phyloP scores from a whole-genome alignment of 2,329 filamentous ascomycete species.

The Thielaviopsis musarum region DNA sequence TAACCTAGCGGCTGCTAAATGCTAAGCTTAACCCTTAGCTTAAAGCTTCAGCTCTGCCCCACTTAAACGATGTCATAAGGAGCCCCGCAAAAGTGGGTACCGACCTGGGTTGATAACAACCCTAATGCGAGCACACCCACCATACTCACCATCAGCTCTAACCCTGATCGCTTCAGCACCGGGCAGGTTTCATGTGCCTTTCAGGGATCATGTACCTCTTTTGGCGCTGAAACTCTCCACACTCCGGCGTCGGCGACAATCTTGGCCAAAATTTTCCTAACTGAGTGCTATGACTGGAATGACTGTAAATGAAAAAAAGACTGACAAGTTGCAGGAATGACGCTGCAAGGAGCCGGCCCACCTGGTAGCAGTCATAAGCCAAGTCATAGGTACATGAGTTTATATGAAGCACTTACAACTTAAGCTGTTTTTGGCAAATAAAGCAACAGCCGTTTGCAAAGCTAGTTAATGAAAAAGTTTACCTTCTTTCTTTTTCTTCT shows the following conservation, averaged over 20 bases:
- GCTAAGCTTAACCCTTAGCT: not conserved
- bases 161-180: not conserved
- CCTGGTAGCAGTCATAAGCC: not conserved
- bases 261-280: not conserved
- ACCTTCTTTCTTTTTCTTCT: not conserved
- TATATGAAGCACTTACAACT: conserved; percentile 3
- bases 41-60: not conserved
- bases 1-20: not conserved
- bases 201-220: not conserved
- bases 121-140: not conserved
- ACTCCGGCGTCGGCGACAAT: not conserved
- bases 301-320: not conserved
- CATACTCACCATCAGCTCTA: not conserved
- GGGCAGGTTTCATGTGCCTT: not conserved
- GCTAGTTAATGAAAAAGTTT: not conserved
- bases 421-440: conserved; percentile 4
- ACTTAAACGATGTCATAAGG: not conserved
- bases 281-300: not conserved
- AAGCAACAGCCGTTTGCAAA: not conserved
- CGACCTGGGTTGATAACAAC: not conserved
- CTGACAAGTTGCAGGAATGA: not conserved
- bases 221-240: not conserved
- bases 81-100: not conserved
- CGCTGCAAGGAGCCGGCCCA: not conserved
- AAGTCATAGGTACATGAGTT: not conserved